Evolutionary conservation across 2,329 filamentous ascomycete genomes (phyloP), one percentile per base, ranked within the genome.

Genomic region (Periconia sp.): DNA sequence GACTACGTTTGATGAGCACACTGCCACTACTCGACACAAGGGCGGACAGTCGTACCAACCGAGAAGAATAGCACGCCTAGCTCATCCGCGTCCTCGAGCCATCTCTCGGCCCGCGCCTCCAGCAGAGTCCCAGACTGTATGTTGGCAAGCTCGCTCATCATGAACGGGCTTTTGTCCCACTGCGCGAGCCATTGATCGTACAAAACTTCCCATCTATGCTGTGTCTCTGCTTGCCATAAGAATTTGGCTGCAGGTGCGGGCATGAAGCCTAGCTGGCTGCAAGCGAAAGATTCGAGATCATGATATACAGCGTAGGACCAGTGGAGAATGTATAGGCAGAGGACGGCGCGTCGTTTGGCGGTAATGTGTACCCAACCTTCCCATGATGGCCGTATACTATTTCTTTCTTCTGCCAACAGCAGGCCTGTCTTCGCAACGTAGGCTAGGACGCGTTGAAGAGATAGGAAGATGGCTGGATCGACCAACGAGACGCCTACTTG

Each of bases 321-420:
- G 35, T 73, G 63, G 7, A 73, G 40, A 5, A 68, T 54, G 35
- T 71, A 73, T 3, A 73, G 50, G 5, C 60, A 45, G 21, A 71
- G 49, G 1, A 72, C 52, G 3, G 68, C 62, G 21, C 70, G 79
- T 9, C 80, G 77, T 56, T 84, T 84, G 31, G 73, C 72, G 48
- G 84, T 82, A 52, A 85, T 73, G 55, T 82, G 56, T 7, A 72
- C 42, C 70, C 71, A 74, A 8, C 59, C 48, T 15, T 66, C 56
- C 68, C 67, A 73, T 2, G 55, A 46, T 12, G 70, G 71, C 5
- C 57, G 48, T 16, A 34, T 47, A 37, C 66, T 57, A 9, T 57
- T 45, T 5, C 48, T 49, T 43, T 73, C 72, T 40, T 70, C 69
- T 30, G 61, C 55, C 2, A 73, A 61, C 36, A 69, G 40, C 8